Percentiles rank a stretch among this genome's conserved stretches.
phyloP scores from a whole-genome alignment of 129 eudicot genomes.

The Daucus carota region DH1_v3.0 NC_030388.2:31759501-31760000 shows the following conservation, averaged over 20 bases:
- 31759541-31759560: background rate
- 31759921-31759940: slow-evolving; percentile 74
- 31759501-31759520: background rate
- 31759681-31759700: background rate
- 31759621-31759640: background rate
- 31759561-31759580: background rate
- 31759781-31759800: slow-evolving; percentile 86
- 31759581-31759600: background rate
- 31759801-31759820: slow-evolving; percentile 41
- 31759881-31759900: slow-evolving; percentile 56
- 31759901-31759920: slow-evolving; percentile 73
- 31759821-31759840: background rate
- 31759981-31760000: slow-evolving; percentile 1
- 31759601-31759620: too few species aligned
- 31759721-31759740: slow-evolving; percentile 47
- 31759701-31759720: background rate
- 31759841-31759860: background rate
- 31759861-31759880: background rate
- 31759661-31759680: background rate
- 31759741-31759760: slow-evolving; percentile 82
- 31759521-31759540: background rate
- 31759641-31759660: background rate
- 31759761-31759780: slow-evolving; percentile 87
- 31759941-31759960: slow-evolving; percentile 76
- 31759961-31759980: slow-evolving; percentile 58